Evolutionary conservation across 2,329 filamentous ascomycete species (phyloP), one percentile per base, ranked within the genome.

Genomic region (Chalaropsis thielavioides): DNA sequence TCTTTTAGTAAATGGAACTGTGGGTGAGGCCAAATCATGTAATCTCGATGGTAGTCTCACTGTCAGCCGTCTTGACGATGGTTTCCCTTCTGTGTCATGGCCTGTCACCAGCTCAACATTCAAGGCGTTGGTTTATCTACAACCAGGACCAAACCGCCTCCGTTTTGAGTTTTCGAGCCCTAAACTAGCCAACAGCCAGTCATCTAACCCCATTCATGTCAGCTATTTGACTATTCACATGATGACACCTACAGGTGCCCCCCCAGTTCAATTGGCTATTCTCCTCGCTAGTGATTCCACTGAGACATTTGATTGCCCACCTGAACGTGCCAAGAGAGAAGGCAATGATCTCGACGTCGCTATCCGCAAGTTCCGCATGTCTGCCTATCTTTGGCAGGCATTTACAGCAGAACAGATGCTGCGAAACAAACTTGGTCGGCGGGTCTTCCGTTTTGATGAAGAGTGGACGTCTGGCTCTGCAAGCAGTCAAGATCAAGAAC

Each of bases 351-450:
- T 97, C 43, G 86, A 92, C 11, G 84, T 83, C 7, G 94, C 94
- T 0, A 81, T 95, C 62, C 84, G 83, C 71, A 99, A 99, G 73
- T 96, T 94, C 73, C 84, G 92, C 68, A 96, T 95, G 88, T 88
- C 91, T 19, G 92, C 90, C 27, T 96, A 97, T 73, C 79, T 97
- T 15, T 97, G 94, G 92, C 94, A 99, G 73, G 90, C 92, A 7
- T 97, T 95, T 71, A 97, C 92, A 0, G 90, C 90, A 6, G 94
- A 99, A 74, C 92, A 97, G 73, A 97, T 97, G 92, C 88, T 84
- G 73, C 86, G 90, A 68, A 89, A 96, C 73, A 89, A 87, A 67
- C 84, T 97, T 69, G 91, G 92, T 10, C 83, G 92, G 66, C 85
- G 92, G 66, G 86, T 84, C 63, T 97, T 96, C 74, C 83, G 92